Percentiles rank a stretch among this genome's conserved stretches.
These are phyloP conservation scores for Andrographis paniculata DNA, from an alignment of 305 asterid genomes.

Conservation along the genomic window DNA sequence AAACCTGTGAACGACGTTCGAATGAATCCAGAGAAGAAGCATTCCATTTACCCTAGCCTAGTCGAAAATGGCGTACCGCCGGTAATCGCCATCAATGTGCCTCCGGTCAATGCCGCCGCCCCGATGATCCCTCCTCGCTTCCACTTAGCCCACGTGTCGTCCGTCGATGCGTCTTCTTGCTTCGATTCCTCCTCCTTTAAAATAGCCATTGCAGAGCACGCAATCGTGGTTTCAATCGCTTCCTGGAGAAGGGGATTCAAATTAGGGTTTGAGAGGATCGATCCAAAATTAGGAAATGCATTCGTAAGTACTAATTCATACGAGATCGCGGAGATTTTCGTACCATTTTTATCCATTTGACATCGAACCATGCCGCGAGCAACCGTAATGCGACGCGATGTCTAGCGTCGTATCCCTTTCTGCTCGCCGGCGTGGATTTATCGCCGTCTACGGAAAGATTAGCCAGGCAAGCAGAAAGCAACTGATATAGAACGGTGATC, in stretches of 20 bases:
- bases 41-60: no score
- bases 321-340: background rate
- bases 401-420: conserved; percentile 88
- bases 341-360: conserved; percentile 90
- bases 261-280: no score
- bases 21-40: no score
- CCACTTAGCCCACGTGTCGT: no score
- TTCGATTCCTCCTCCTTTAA: conserved; percentile 62
- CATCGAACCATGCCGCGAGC: conserved; percentile 83
- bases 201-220: conserved; percentile 89
- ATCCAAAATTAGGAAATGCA: no score
- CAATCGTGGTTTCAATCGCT: conserved; percentile 76
- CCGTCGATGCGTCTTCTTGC: conserved; percentile 27
- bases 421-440: conserved; percentile 30
- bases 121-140: conserved; percentile 73
- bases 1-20: conserved; percentile 58
- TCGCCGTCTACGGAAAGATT: conserved; percentile 44
- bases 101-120: conserved; percentile 95
- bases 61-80: conserved; percentile 47
- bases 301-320: no score
- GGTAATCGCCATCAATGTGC: conserved; percentile 90
- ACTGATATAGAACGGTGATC: conserved; percentile 68
- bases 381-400: conserved; percentile 85
- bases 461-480: conserved; percentile 86
- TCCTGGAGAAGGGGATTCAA: conserved; percentile 43